Base-by-base conservation (phyloP, 225 moss, liverwort and hornwort genomes). In the Marchantia polymorpha region DNA sequence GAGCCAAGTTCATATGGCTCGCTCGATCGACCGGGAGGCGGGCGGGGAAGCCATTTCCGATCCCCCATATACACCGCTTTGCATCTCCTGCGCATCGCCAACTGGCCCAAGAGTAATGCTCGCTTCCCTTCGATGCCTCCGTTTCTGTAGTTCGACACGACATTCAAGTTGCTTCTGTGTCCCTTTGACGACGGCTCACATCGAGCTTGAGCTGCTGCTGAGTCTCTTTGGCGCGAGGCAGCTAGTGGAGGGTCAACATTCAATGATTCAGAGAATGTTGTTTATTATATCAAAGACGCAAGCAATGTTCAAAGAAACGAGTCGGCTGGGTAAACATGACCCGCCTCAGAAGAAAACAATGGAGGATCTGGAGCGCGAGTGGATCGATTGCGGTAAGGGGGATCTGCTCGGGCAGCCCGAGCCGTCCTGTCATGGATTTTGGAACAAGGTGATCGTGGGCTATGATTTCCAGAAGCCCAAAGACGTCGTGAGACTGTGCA, bases 301-400 rank as follows among this genome's bases (percentile, higher is more conserved):
- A 66, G 23, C 22, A 10, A 66, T 66, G 23, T 66, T 66, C 23
- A 19, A 66, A 12, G 12, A 66, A n/a, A 66, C 19, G 11, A 66
- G 26, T 7, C 19, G 65, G 26, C 12, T 66, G 17, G 17, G 19
- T 12, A 66, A 25, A 5, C 20, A 66, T 27, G 26, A 2, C 17
- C 22, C 65, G 23, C 65, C 65, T 12, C 65, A 12, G 23, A 66
- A 66, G 65, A 66, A 66, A 12, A 66, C 20, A 2, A 7, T 25
- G 65, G 65, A 66, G 23, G 65, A 66, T 66, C 26, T 66, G 10
- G 65, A 66, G 65, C 65, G 65, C 12, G 65, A 23, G 10, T 66
- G 65, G 65, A 66, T 66, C 17, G 8, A 66, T 23, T 19, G 65
- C 65, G 7, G 8, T 7, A 66, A 66, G 0, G 65, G 2, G 23